Evolutionary conservation across 306 rosid species (phyloP).

Genomic region (Cucumis hystrix): DNA sequence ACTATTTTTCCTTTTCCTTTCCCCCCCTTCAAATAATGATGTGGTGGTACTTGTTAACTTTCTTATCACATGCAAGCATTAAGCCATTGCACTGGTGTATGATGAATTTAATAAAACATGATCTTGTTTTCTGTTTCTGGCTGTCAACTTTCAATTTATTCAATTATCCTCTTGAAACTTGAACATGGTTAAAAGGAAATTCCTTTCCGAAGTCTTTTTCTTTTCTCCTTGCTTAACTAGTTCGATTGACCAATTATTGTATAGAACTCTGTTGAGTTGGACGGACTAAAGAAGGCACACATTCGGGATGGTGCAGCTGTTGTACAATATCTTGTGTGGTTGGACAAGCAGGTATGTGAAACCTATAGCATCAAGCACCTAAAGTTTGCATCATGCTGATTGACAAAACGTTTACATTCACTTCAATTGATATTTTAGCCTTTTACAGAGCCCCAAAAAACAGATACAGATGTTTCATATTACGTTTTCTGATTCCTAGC

Average conservation of each 20-base stretch:
- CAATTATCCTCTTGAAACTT: conserved; percentile 1
- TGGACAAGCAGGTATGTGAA: conserved; percentile 61
- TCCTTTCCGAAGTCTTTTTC: neutral
- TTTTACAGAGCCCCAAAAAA: neutral
- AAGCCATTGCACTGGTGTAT: neutral
- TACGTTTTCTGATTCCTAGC: conserved; percentile 14
- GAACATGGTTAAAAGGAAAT: neutral
- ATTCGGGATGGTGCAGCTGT: conserved; percentile 95
- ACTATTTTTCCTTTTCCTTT: no score
- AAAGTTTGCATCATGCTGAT: neutral
- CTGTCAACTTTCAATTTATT: neutral
- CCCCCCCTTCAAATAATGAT: neutral
- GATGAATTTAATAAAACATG: neutral
- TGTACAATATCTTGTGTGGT: conserved; percentile 91
- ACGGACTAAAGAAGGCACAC: conserved; percentile 72
- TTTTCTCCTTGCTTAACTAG: neutral
- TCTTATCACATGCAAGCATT: neutral
- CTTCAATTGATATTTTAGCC: neutral
- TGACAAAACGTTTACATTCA: neutral
- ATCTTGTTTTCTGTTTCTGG: neutral
- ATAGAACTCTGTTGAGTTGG: conserved; percentile 82
- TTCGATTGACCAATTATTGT: conserved; percentile 11
- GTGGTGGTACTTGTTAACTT: neutral
- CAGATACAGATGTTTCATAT: neutral
- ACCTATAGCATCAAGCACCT: neutral